phyloP scores from a whole-genome alignment of 352 stramenopile species.

The Phytopythium ostracodes region DNA sequence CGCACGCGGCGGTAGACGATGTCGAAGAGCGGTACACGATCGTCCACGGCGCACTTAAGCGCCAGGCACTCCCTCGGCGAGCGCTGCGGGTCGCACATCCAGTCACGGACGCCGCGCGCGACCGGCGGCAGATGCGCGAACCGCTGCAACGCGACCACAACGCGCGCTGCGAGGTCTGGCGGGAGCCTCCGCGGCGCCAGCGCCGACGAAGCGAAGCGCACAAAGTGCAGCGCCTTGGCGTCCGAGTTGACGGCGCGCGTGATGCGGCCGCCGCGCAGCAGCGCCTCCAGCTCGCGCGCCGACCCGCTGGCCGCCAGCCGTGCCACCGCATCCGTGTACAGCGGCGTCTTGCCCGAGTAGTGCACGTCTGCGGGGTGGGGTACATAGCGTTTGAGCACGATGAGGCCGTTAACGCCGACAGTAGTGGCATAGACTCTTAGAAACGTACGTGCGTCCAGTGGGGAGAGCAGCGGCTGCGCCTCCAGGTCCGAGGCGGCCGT shows the following conservation, averaged over 20 bases:
- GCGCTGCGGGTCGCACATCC: conserved; percentile 41
- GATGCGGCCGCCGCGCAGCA: conserved; percentile 48
- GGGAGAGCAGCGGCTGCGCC: conserved; percentile 5
- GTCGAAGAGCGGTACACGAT: conserved; percentile 60
- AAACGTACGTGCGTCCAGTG: neutral
- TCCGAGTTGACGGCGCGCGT: conserved; percentile 60
- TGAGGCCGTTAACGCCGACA: neutral
- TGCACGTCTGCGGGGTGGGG: conserved; percentile 24
- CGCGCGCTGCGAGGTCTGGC: conserved; percentile 31
- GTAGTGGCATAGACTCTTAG: neutral
- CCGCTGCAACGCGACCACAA: conserved; percentile 55
- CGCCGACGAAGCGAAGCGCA: conserved; percentile 37
- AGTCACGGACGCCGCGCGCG: conserved; percentile 47
- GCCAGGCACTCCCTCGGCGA: conserved; percentile 33
- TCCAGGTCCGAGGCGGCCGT: conserved; percentile 6
- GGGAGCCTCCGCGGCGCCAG: conserved; percentile 37
- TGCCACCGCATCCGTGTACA: conserved; percentile 68
- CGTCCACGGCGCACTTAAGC: conserved; percentile 70
- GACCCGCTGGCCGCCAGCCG: conserved; percentile 34
- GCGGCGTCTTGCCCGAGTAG: conserved; percentile 54
- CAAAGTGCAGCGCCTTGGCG: conserved; percentile 76
- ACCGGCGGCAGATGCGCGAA: conserved; percentile 47
- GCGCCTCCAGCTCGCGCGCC: conserved; percentile 48
- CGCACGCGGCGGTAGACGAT: conserved; percentile 65
- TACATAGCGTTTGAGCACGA: neutral